Evolutionary conservation across 805 yeast genomes (phyloP).

Genomic region (Barnettozyma wickerhamii): DNA sequence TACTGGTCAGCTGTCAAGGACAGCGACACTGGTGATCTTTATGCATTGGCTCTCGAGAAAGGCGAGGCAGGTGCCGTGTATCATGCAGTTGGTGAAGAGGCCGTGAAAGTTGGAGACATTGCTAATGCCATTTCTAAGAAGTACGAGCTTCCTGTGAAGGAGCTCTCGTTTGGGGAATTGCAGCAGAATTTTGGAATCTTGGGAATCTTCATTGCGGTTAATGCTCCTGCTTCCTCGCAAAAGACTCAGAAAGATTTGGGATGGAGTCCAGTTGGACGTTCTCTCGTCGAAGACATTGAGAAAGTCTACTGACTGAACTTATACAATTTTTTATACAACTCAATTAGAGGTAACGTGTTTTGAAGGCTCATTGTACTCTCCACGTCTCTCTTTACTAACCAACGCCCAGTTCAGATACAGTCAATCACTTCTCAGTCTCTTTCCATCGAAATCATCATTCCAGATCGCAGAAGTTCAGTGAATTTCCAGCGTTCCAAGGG

Average conservation of each 20-base stretch:
- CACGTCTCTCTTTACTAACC: too few relatives aligned
- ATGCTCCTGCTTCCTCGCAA: conserved; percentile 16
- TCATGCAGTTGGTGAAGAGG: conserved; percentile 27
- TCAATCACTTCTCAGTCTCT: too few relatives aligned
- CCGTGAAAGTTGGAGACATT: conserved; percentile 23
- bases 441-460: too few relatives aligned
- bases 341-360: too few relatives aligned
- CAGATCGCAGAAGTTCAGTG: too few relatives aligned
- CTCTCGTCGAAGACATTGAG: conserved; percentile 30
- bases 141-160: conserved; percentile 14
- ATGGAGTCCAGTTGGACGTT: conserved; percentile 29
- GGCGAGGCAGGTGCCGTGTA: conserved; percentile 25
- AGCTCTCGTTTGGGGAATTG: conserved; percentile 17
- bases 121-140: conserved; percentile 26
- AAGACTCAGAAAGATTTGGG: conserved; percentile 23
- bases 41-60: conserved; percentile 25
- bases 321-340: too few relatives aligned
- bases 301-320: too few relatives aligned
- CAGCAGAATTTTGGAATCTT: conserved; percentile 12
- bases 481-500: too few relatives aligned
- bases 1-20: conserved; percentile 28
- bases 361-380: too few relatives aligned
- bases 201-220: conserved; percentile 10
- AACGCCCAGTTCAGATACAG: too few relatives aligned
- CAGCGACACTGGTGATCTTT: conserved; percentile 32